These are phyloP conservation scores for Pseudonitzschia multistriata DNA, from an alignment of 108 stramenopile species.

Conservation along the genomic window DNA sequence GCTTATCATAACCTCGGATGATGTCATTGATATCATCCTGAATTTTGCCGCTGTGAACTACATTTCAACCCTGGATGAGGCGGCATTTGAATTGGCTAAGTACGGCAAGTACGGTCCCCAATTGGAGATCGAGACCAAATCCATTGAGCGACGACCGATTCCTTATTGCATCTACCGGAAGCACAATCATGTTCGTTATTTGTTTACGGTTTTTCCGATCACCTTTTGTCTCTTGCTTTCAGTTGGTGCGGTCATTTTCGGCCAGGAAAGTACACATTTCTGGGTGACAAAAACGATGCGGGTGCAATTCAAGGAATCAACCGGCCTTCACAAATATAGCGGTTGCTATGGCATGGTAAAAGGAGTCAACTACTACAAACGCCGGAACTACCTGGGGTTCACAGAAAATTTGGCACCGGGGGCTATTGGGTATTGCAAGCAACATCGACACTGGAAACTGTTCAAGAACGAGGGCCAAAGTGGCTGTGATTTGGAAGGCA, in stretches of 20 bases:
- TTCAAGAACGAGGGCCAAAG: neutral
- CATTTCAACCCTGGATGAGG: constrained; percentile 15
- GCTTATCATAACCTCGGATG: neutral
- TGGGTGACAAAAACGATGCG: constrained; percentile 9
- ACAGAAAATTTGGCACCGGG: neutral
- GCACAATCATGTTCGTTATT: neutral
- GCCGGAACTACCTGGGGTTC: neutral
- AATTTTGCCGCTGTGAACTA: constrained; percentile 25
- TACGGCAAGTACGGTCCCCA: neutral
- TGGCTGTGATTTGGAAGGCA: neutral
- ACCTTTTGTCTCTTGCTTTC: neutral
- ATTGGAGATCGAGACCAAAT: neutral
- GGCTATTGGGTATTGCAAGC: neutral
- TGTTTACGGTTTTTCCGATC: neutral
- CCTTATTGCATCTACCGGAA: constrained; percentile 8
- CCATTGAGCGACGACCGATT: neutral
- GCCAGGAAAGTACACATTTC: neutral
- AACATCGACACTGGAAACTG: neutral
- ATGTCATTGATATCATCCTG: constrained; percentile 12
- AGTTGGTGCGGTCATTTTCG: neutral
- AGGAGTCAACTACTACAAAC: neutral
- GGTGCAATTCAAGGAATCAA: constrained; percentile 5
- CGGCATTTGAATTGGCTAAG: constrained; percentile 4
- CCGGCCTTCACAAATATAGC: neutral
- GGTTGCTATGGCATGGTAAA: neutral